Evolutionary conservation across 805 yeast genomes (phyloP).

Genomic region (Pichia phayaonensis): DNA sequence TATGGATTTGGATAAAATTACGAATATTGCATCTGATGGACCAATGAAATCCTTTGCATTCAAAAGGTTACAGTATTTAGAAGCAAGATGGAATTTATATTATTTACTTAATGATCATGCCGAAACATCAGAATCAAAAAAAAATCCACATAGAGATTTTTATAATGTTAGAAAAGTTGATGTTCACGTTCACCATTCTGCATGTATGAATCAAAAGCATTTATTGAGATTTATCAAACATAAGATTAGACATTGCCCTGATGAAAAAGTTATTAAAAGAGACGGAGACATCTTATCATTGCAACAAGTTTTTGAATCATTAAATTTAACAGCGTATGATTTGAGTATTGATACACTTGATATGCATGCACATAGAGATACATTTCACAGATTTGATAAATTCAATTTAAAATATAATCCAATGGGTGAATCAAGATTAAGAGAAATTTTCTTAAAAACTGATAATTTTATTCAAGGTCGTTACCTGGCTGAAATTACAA

Average conservation of each 20-base stretch:
- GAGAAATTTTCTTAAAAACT: conserved; percentile 93
- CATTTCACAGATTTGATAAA: conserved; percentile 96
- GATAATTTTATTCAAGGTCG: conserved; percentile 86
- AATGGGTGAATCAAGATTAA: conserved; percentile 92
- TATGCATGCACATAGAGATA: conserved; percentile 98
- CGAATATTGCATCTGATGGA: conserved; percentile 81
- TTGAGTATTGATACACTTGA: conserved; percentile 93
- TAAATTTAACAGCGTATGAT: conserved; percentile 89
- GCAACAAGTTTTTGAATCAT: conserved; percentile 83
- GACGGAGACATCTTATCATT: conserved; percentile 85
- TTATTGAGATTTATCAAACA: conserved; percentile 88
- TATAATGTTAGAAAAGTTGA: conserved; percentile 95
- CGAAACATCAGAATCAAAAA: conserved; percentile 83
- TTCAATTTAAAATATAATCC: conserved; percentile 97
- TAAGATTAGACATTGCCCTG: conserved; percentile 78
- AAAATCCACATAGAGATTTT: conserved; percentile 94
- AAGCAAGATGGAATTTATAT: conserved; percentile 95
- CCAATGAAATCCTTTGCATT: conserved; percentile 96
- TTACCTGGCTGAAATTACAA: conserved; percentile 88
- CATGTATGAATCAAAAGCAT: conserved; percentile 99
- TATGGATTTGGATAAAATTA: conserved; percentile 67
- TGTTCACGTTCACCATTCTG: conserved; percentile 98
- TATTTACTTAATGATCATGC: conserved; percentile 83
- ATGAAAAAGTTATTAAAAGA: conserved; percentile 88
- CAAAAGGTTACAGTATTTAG: conserved; percentile 84